These are phyloP conservation scores for Diutina sp. DNA, from an alignment of 1,139 yeast genomes.

Conservation along the genomic window DNA sequence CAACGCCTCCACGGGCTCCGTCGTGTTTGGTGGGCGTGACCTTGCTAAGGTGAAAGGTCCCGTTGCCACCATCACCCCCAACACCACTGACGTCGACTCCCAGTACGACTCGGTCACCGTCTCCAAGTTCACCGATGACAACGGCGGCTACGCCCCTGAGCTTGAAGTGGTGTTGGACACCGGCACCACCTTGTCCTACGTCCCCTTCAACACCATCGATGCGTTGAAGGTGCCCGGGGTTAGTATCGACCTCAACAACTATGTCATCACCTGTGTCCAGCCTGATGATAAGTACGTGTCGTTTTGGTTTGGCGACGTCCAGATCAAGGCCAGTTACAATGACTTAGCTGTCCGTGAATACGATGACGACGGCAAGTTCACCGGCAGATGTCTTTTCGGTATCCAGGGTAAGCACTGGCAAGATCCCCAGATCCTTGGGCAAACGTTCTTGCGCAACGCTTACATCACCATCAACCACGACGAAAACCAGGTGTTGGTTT, in stretches of 20 bases:
- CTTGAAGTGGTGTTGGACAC: background rate
- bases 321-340: background rate
- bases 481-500: background rate
- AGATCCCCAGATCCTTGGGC: background rate
- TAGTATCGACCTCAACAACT: too few relatives aligned
- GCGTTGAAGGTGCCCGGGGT: background rate
- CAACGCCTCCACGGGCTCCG: background rate
- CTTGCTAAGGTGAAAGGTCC: background rate
- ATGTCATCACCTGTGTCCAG: background rate
- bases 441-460: background rate
- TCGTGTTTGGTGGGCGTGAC: background rate
- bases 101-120: background rate
- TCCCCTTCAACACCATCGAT: background rate
- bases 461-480: conserved; percentile 1
- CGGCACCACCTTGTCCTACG: background rate
- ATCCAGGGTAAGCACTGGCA: background rate
- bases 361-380: background rate
- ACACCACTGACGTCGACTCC: background rate
- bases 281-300: background rate
- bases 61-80: background rate
- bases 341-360: background rate
- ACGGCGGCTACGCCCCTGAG: background rate
- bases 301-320: background rate
- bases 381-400: background rate
- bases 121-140: background rate